A percentile compares a stretch with the other conserved stretches of the same genome.
Conservation (phyloP, 139 green algal species). For the Tetradesmus lagerheimii region DNA sequence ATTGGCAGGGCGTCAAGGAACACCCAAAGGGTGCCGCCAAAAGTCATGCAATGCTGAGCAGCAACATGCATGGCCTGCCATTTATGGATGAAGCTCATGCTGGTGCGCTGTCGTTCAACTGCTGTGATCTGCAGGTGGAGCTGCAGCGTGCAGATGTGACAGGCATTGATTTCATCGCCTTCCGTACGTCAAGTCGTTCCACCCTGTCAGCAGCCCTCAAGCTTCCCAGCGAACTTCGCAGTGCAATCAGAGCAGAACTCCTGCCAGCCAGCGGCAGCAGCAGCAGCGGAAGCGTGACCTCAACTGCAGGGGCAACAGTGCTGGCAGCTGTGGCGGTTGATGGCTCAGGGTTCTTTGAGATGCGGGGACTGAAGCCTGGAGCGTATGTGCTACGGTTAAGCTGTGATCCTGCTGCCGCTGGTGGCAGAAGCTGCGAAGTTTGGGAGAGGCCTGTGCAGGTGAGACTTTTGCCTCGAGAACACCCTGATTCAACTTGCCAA, state of each 20-base stretch:
- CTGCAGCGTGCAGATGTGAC: background rate
- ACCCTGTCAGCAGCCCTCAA: constrained; percentile 15
- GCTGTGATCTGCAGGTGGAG: background rate
- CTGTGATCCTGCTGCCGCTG: constrained; percentile 30
- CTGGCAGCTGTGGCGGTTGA: constrained; percentile 12
- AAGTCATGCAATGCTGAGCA: background rate
- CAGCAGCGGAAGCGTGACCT: background rate
- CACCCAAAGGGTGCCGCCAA: background rate
- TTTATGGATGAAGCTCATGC: background rate
- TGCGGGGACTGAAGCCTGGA: constrained; percentile 21
- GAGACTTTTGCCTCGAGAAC: background rate
- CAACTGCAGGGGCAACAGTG: background rate
- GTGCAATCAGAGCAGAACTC: constrained; percentile 29
- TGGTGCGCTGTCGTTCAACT: background rate
- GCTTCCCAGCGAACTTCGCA: background rate
- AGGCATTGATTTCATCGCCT: constrained; percentile 24
- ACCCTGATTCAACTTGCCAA: too few species aligned
- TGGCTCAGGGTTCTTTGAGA: constrained; percentile 42
- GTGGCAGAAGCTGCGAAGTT: background rate
- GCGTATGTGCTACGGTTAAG: constrained; percentile 11
- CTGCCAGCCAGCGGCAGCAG: constrained; percentile 24
- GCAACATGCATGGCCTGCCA: background rate
- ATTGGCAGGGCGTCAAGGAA: background rate
- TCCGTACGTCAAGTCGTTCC: background rate
- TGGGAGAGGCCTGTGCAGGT: constrained; percentile 41